Base-by-base conservation (phyloP, 192 early-diverging fungal genomes). In the Coemansia javaensis region DNA sequence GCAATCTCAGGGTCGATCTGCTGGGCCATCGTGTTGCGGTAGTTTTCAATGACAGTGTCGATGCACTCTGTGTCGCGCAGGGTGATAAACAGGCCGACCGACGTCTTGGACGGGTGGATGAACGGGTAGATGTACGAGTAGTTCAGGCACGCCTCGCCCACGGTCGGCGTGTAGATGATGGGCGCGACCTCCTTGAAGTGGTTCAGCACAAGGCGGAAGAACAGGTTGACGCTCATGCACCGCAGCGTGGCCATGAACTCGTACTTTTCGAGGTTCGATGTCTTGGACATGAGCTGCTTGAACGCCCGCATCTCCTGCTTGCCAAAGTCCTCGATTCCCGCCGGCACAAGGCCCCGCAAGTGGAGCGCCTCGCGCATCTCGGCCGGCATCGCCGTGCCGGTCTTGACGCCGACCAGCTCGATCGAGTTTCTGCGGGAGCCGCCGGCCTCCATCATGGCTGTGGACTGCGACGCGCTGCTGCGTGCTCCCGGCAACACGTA, bases 91-190 rank as follows among this genome's bases (percentile, higher is more conserved):
- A 97, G 85, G 27, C 94, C 94, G 56, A 90, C 88, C 8, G 79
- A 77, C 33, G 71, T 47, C 45, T 81, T 81, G 24, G 88, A 86
- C 56, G 86, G 81, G 31, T 81, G 82, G 48, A 89, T 74, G 71
- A 86, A 87, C 20, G 86, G 90, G 55, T 89, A 90, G 40, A 94
- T 89, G 47, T 88, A 80, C 13, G 89, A 93, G 75, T 82, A 93
- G 62, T 90, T 81, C 57, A 82, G 75, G 77, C 92, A 93, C 22
- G 89, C 93, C 25, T 79, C 70, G 39, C 86, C 86, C 35, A 90
- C 86, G 13, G 85, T 87, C 28, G 86, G 87, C 31, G 86, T 89
- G 66, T 91, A 91, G 48, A 91, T 86, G 48, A 89, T 58, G 7
- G 87, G 87, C 24, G 84, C 74, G 14, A 85, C 63, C 79, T 89